Evolutionary conservation across 2,329 filamentous ascomycete genomes (phyloP), one percentile per base, ranked within the genome.

Genomic region (Hypoxylon sp.): DNA sequence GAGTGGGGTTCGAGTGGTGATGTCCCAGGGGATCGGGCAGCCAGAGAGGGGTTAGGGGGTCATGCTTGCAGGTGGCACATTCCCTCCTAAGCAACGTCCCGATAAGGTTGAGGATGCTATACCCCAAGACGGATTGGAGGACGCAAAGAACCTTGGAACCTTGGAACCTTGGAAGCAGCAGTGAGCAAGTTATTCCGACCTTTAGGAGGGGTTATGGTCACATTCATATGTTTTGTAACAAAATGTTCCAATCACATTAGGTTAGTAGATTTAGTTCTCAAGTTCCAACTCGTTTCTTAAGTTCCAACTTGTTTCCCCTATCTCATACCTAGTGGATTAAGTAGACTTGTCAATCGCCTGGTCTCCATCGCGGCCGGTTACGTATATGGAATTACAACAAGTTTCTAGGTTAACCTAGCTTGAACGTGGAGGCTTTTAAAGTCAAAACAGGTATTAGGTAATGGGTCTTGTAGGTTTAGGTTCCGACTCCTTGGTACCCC

Each of bases 1-100:
- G 37, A 50, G 61, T 62, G 61, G 59, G 56, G 49, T 59, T 48
- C 2, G 28, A 59, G 56, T 56, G 56, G 55, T 22, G 34, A 41
- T 7, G 57, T 59, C 34, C 48, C 61, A 60, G 28, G 64, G 61
- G 34, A 54, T 57, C 52, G 64, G 61, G 30, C 54, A 59, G 41
- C 17, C 32, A 55, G 37, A 59, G 46, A 6, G 37, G 37, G 37
- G 37, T 17, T 11, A 20, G 37, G n/a, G n/a, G 37, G 37, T 20
- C 6, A 41, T 19, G 30, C 51, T 62, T 60, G n/a, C n/a, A n/a
- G n/a, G n/a, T n/a, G 43, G 52, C 59, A 57, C 59, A 59, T 62
- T 62, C 59, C 55, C 20, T 46, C 43, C 43, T 46, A 46, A 46
- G 37, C 17, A 41, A 17, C 37, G 37, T 20, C 37, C 37, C 13